phyloP scores from a whole-genome alignment of 495 filamentous ascomycete genomes.

The Usnea hakonensis region DNA sequence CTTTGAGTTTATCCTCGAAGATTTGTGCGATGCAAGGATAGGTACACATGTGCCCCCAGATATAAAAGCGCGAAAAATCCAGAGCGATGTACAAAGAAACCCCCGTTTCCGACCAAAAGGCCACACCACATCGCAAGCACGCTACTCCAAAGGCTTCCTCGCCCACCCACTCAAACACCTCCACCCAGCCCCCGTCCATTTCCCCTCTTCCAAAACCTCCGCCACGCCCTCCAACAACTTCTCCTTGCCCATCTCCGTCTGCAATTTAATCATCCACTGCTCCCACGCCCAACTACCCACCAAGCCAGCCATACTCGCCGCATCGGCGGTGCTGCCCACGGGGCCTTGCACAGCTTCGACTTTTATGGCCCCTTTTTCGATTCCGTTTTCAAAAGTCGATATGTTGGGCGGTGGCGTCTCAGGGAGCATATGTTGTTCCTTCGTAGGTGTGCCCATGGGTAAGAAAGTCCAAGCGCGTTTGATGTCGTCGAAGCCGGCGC shows the following conservation, averaged over 20 bases:
- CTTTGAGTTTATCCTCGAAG: too few relatives aligned
- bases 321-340: slow-evolving; percentile 65
- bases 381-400: slow-evolving; percentile 38
- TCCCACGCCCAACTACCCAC: slow-evolving; percentile 93
- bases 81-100: too few relatives aligned
- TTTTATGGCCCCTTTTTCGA: slow-evolving; percentile 36
- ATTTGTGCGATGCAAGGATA: too few relatives aligned
- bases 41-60: too few relatives aligned
- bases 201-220: slow-evolving; percentile 75
- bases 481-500: slow-evolving; percentile 65
- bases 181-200: slow-evolving; percentile 72
- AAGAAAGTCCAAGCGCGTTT: slow-evolving; percentile 87
- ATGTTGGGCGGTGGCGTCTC: slow-evolving; percentile 49
- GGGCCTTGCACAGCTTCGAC: slow-evolving; percentile 57
- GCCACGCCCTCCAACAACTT: slow-evolving; percentile 69
- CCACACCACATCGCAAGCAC: too few relatives aligned
- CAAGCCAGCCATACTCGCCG: slow-evolving; percentile 67
- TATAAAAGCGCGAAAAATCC: too few relatives aligned
- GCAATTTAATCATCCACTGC: slow-evolving; percentile 83
- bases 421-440: slow-evolving; percentile 35
- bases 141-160: slow-evolving; percentile 59
- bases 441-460: slow-evolving; percentile 66
- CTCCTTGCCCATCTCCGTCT: slow-evolving; percentile 71
- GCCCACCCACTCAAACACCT: slow-evolving; percentile 81
- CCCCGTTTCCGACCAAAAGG: too few relatives aligned